Conservation (phyloP, 2,329 filamentous ascomycete species). For the Fusarium sp. region DNA sequence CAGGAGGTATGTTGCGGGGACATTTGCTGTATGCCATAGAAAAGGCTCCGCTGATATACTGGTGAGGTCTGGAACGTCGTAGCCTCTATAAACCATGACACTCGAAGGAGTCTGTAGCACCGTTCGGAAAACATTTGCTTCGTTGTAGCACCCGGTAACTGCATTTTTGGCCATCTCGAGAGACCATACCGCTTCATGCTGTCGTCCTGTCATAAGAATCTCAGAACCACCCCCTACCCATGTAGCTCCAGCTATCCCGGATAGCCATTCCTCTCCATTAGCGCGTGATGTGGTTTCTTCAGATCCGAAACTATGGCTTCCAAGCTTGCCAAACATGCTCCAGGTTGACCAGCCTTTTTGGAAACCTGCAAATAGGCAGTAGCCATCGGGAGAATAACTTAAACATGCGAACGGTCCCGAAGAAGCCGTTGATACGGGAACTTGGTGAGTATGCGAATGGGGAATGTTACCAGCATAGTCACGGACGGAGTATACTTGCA, state of each 20-base stretch:
- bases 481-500: constrained; percentile 91
- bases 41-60: constrained; percentile 93
- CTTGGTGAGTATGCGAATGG: constrained; percentile 82
- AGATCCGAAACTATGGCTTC: constrained; percentile 85
- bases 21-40: constrained; percentile 93
- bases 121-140: constrained; percentile 90
- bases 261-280: constrained; percentile 89
- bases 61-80: constrained; percentile 90
- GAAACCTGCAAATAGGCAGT: constrained; percentile 95
- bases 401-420: constrained; percentile 82
- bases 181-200: constrained; percentile 85
- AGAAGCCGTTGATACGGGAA: constrained; percentile 76
- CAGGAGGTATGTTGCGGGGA: constrained; percentile 86
- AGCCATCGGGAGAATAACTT: constrained; percentile 93
- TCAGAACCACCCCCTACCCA: constrained; percentile 94
- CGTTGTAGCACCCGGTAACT: constrained; percentile 91
- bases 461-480: constrained; percentile 96
- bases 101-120: constrained; percentile 90
- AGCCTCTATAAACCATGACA: constrained; percentile 93
- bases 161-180: constrained; percentile 95
- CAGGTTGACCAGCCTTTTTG: constrained; percentile 94
- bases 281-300: constrained; percentile 74
- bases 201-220: constrained; percentile 79
- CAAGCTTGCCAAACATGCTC: constrained; percentile 96
- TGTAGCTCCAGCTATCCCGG: constrained; percentile 80